Conservation (phyloP, 345 rosid species). For the Ceriops decandra region DNA sequence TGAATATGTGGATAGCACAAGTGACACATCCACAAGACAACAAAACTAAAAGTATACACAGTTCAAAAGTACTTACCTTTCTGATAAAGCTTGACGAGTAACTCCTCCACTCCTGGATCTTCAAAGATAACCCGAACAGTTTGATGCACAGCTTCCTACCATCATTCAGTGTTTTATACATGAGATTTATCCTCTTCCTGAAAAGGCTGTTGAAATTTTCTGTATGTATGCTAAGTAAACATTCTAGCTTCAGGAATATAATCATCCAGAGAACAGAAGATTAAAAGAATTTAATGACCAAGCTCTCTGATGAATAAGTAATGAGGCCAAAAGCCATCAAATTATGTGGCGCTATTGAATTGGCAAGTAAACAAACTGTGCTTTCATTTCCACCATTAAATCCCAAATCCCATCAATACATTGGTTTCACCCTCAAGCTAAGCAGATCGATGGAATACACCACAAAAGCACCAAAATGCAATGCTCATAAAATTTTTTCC, state of each 20-base stretch:
- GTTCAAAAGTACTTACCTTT: slow-evolving; percentile 47
- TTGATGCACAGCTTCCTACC: slow-evolving; percentile 89
- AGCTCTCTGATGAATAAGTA: neutral
- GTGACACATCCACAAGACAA: neutral
- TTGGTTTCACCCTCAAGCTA: too few relatives aligned
- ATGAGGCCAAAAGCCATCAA: too few relatives aligned
- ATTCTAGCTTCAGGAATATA: neutral
- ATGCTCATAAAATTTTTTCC: too few relatives aligned
- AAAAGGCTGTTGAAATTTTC: neutral
- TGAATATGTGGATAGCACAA: too few relatives aligned
- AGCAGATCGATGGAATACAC: too few relatives aligned
- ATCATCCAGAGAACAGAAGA: neutral
- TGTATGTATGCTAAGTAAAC: slow-evolving; percentile 8
- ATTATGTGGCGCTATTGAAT: too few relatives aligned
- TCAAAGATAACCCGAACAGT: slow-evolving; percentile 89
- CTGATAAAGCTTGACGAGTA: slow-evolving; percentile 91
- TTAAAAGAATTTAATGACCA: neutral
- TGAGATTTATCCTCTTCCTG: neutral
- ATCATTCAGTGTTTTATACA: slow-evolving; percentile 20
- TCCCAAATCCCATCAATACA: too few relatives aligned
- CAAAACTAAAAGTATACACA: neutral
- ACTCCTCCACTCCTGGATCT: slow-evolving; percentile 97
- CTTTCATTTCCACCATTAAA: too few relatives aligned
- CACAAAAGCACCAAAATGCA: too few relatives aligned
- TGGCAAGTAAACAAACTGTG: too few relatives aligned